phyloP scores from a whole-genome alignment of 768 basidiomycete genomes.

The Russula sp. region DNA sequence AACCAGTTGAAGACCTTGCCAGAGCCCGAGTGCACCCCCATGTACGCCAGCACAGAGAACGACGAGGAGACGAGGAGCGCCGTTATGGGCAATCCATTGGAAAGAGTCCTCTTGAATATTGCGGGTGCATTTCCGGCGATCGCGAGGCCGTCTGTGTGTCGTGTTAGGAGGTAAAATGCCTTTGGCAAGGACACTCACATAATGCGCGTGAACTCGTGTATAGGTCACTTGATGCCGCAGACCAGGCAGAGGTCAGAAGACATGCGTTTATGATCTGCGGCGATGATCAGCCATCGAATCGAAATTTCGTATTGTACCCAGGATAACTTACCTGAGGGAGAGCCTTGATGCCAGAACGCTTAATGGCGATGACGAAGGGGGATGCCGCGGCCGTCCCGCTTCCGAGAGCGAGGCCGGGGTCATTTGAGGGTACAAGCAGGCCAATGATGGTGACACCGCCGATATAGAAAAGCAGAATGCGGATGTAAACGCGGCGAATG shows the following conservation, averaged over 20 bases:
- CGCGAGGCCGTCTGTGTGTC: slow-evolving; percentile 64
- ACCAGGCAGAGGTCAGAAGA: slow-evolving; percentile 86
- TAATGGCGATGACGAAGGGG: slow-evolving; percentile 89
- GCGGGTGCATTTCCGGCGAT: slow-evolving; percentile 72
- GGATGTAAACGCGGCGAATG: slow-evolving; percentile 54
- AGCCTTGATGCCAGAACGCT: slow-evolving; percentile 75
- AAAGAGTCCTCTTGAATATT: slow-evolving; percentile 63
- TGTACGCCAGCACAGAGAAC: slow-evolving; percentile 72
- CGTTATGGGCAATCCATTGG: slow-evolving; percentile 68
- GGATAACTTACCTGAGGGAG: slow-evolving; percentile 62
- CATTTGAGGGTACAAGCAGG: slow-evolving; percentile 70
- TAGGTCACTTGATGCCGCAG: slow-evolving; percentile 82
- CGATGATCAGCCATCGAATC: background rate
- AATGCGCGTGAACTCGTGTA: slow-evolving; percentile 86
- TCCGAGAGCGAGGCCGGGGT: slow-evolving; percentile 43
- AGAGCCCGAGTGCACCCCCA: slow-evolving; percentile 61
- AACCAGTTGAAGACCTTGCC: slow-evolving; percentile 78
- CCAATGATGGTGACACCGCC: slow-evolving; percentile 69
- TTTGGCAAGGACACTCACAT: slow-evolving; percentile 41
- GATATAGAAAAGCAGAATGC: slow-evolving; percentile 74
- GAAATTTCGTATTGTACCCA: slow-evolving; percentile 1
- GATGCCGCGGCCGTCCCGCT: slow-evolving; percentile 63
- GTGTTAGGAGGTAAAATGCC: background rate
- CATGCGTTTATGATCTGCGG: slow-evolving; percentile 69
- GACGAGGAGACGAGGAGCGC: slow-evolving; percentile 60